Conservation (phyloP, 495 filamentous ascomycete genomes). For the Ascodesmis nigricans region DNA sequence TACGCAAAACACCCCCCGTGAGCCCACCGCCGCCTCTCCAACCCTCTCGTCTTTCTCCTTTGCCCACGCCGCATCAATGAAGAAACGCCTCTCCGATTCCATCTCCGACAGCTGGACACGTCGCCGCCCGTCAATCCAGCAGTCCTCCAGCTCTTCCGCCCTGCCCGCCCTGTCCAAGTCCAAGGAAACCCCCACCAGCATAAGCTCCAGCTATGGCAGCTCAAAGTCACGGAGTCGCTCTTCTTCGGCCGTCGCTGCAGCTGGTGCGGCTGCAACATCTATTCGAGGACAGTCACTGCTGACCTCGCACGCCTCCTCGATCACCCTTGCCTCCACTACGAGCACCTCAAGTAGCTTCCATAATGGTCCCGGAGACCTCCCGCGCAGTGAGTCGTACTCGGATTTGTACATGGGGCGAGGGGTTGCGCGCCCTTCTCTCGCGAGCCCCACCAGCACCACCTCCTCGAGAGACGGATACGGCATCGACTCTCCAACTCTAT, state of each 20-base stretch:
- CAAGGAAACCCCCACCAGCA: conserved; percentile 3
- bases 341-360: conserved; percentile 13
- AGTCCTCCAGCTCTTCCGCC: no score
- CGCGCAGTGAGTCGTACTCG: conserved; percentile 18
- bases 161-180: no score
- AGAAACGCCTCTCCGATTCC: conserved; percentile 20
- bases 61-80: conserved; percentile 14
- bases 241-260: conserved; percentile 18
- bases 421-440: conserved; percentile 13
- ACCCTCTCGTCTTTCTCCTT: conserved; percentile 3
- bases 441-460: no score
- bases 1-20: no score
- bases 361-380: conserved; percentile 11
- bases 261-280: conserved; percentile 9
- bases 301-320: conserved; percentile 17
- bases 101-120: conserved; percentile 21
- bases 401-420: conserved; percentile 16
- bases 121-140: conserved; percentile 19
- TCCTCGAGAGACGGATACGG: no score
- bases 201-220: conserved; percentile 8
- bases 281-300: conserved; percentile 11
- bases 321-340: conserved; percentile 18
- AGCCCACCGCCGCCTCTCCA: no score
- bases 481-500: no score
- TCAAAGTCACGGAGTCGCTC: conserved; percentile 20